Evolutionary conservation across 2,329 filamentous ascomycete species (phyloP), one percentile per base, ranked within the genome.

Genomic region (Hypoxylon sp.): DNA sequence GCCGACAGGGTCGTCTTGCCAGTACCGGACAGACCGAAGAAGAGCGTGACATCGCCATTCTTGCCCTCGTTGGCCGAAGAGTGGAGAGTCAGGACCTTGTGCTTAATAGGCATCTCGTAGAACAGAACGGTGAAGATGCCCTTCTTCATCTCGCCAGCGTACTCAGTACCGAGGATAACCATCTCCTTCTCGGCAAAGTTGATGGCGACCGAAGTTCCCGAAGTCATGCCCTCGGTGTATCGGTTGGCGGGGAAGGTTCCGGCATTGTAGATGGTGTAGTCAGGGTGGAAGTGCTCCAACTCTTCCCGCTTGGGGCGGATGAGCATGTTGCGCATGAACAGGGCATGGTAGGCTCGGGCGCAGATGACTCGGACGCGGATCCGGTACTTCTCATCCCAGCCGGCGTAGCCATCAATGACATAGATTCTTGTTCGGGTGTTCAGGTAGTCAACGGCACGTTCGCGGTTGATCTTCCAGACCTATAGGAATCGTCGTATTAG

Each of bases 261-360:
- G 63, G 93, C 95, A 77, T 99, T 99, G 89, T 99, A 99, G 82
- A 99, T 98, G 72, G 94, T 94, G 83, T 99, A 99, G 83, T 99
- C 94, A 71, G 95, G 95, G 79, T 97, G 91, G 87, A 99, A 99
- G 80, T 92, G 87, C 82, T 97, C 90, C 52, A 99, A 88, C 83
- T 99, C 93, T 79, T 96, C 91, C 64, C 86, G 86, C 49, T 88
- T 83, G 64, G 95, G 95, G 70, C 95, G 90, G 83, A 99, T 99
- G 74, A 99, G 90, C 95, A 99, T 99, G 85, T 99, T 99, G 75
- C 93, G 91, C 95, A 99, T 99, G 88, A 99, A 99, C 66, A 99
- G 87, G 63, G 95, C 95, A 85, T 99, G 95, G 85, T 99, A 99
- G 78, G 95, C 95, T 75, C 95, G 93, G 68, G 95, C 95, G 81